Evolutionary conservation across 1,284 basidiomycete species (phyloP), one percentile per base, ranked within the genome.

Genomic region (Xerocomus minutiporus): DNA sequence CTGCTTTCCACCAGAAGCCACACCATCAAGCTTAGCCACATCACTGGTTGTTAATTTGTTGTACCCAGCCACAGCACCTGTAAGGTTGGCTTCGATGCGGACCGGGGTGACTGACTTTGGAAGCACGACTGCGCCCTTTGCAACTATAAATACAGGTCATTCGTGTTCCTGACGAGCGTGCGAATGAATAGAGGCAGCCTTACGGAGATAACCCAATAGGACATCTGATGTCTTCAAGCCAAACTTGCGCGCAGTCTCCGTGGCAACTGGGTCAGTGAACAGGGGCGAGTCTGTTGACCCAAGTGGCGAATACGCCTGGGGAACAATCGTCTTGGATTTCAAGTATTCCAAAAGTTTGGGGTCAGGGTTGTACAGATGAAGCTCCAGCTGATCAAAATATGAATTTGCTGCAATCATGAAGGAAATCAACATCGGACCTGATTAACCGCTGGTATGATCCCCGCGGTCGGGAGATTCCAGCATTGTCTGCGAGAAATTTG

Each of bases 271-370:
- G 64, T 95, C 91, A 15, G 70, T 69, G 51, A 91, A 71, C n/a
- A 94, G 71, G 2, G 88, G 87, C 4, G 80, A 78, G 59, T 78
- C 75, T 7, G 83, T 82, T 17, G 87, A 90, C 5, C 91, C 91
- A 29, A 93, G 79, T 4, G 93, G 93, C 8, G 87, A 91, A 71
- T 93, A 94, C 0, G 91, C 91, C 68, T 92, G 80, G 1, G 88
- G 74, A 28, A 84, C 71, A 61, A 95, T 93, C 34, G 75, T 77
- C 66, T 91, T 83, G 34, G 75, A 72, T 62, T 80, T 77, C 65
- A 89, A 78, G 72, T 83, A 93, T 15, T 74, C 69, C 52, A 88
- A 61, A 45, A 93, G 79, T 52, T 84, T 77, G 68, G 84, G 84
- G 63, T 93, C 83, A 0, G 88, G 87, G 70, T 88, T 88, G 69